Evolutionary conservation across 2,329 filamentous ascomycete genomes (phyloP).

Genomic region (Penicillium sp.): DNA sequence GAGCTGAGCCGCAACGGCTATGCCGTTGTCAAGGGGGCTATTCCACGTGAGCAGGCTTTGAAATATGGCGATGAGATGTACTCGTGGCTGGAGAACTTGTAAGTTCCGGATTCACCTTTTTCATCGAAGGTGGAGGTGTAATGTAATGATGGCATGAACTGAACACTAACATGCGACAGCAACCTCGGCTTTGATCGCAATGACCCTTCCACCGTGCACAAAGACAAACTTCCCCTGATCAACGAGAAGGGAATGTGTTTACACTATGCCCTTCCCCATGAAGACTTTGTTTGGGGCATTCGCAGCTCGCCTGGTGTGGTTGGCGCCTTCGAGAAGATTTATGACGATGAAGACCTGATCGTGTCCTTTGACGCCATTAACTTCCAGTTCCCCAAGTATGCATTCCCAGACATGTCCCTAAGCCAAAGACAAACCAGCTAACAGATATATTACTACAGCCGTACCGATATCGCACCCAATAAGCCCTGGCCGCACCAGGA

Average conservation of each 20-base stretch:
- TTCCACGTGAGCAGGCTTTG: conserved; percentile 46
- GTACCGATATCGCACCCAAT: conserved; percentile 32
- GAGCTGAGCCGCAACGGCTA: conserved; percentile 46
- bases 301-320: conserved; percentile 54
- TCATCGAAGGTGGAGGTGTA: no score
- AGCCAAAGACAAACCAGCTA: neutral
- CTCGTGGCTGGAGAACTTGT: conserved; percentile 30
- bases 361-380: conserved; percentile 57
- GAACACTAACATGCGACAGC: conserved; percentile 19
- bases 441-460: conserved; percentile 3
- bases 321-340: conserved; percentile 52
- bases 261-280: conserved; percentile 53
- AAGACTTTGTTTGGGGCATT: conserved; percentile 56
- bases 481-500: conserved; percentile 55
- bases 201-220: conserved; percentile 38
- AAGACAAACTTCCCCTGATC: conserved; percentile 42
- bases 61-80: conserved; percentile 31
- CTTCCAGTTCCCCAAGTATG: conserved; percentile 47
- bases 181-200: conserved; percentile 43
- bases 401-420: neutral
- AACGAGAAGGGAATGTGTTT: conserved; percentile 57
- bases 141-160: no score
- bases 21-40: conserved; percentile 52
- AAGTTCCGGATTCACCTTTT: conserved; percentile 8
- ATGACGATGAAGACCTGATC: conserved; percentile 51